Evolutionary conservation across 495 filamentous ascomycete genomes (phyloP).

Genomic region (Apiosordaria backusii): DNA sequence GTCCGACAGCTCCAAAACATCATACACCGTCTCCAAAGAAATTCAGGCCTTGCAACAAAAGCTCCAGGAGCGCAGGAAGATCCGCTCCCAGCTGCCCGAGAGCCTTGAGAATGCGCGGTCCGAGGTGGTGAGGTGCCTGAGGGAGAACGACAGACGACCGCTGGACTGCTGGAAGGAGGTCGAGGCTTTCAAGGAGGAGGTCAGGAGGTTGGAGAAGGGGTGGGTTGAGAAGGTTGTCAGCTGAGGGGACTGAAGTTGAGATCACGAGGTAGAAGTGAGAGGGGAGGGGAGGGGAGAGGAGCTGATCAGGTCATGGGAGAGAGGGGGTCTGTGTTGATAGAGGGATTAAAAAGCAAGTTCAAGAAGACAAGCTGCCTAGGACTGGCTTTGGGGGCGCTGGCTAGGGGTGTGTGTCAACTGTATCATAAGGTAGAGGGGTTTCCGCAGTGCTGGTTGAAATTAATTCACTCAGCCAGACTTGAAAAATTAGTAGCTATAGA

Average conservation of each 20-base stretch:
- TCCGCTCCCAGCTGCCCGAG: conserved; percentile 54
- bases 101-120: conserved; percentile 68
- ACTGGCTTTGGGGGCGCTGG: neutral
- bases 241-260: conserved; percentile 1
- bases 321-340: neutral
- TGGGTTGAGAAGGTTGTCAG: conserved; percentile 82
- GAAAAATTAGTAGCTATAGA: conserved; percentile 10
- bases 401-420: neutral
- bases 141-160: conserved; percentile 81
- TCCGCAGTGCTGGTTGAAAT: neutral
- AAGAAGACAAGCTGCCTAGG: neutral
- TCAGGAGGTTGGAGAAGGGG: conserved; percentile 73
- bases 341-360: neutral
- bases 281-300: neutral
- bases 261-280: neutral
- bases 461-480: neutral
- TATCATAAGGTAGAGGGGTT: neutral
- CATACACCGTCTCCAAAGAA: conserved; percentile 34
- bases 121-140: conserved; percentile 76
- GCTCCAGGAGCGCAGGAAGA: conserved; percentile 70
- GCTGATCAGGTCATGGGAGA: too few species aligned
- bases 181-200: conserved; percentile 81
- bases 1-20: conserved; percentile 22
- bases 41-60: conserved; percentile 63
- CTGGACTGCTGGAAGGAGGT: conserved; percentile 97